phyloP scores from a whole-genome alignment of 345 rosid genomes.

The Eucalyptus polyanthemos region DNA sequence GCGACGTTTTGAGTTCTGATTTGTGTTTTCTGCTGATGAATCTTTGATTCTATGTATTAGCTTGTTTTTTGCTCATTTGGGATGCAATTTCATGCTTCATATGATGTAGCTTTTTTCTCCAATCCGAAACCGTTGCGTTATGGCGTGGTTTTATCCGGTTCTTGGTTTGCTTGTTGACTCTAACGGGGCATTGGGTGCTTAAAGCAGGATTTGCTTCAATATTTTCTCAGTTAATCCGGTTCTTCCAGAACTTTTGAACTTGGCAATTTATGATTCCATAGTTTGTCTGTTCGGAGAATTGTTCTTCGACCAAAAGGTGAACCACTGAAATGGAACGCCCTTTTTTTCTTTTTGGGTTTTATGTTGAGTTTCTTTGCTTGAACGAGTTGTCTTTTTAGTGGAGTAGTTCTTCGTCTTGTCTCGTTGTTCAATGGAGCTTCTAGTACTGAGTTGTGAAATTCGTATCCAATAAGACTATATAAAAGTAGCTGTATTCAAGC shows the following conservation, averaged over 20 bases:
- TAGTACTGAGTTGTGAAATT: background rate
- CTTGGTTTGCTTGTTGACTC: background rate
- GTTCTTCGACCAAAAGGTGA: background rate
- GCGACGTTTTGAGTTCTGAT: background rate
- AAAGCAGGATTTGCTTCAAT: background rate
- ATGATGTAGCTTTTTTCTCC: background rate
- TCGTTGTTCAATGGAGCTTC: background rate
- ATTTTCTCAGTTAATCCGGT: background rate
- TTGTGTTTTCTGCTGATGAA: background rate
- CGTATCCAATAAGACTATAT: background rate
- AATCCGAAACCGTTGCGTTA: background rate
- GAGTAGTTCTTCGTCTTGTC: background rate
- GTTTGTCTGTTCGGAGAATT: background rate
- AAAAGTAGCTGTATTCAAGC: background rate
- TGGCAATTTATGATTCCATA: background rate
- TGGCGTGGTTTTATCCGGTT: background rate
- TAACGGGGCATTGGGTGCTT: background rate
- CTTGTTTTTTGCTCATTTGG: background rate
- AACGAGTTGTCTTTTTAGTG: background rate
- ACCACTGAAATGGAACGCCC: background rate
- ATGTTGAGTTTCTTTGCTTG: background rate
- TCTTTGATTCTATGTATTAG: background rate
- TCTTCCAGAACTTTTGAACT: background rate
- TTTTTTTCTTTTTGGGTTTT: background rate
- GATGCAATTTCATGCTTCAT: background rate